Evolutionary conservation across 805 yeast genomes (phyloP).

Genomic region (Starmerella apicola): DNA sequence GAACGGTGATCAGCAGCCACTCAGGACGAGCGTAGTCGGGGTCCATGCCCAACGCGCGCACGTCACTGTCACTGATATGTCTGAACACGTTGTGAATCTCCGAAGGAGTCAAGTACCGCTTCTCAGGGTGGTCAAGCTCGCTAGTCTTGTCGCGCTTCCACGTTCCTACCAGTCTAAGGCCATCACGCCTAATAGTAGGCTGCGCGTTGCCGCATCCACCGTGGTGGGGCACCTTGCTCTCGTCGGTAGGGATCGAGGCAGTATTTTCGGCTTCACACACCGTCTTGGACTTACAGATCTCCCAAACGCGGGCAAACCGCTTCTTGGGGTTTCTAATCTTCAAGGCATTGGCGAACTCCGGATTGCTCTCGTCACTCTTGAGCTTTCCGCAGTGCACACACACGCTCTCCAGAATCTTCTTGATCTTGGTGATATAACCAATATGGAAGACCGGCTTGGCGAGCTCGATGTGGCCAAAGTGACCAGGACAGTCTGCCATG

Average conservation of each 20-base stretch:
- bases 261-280: slow-evolving; percentile 77
- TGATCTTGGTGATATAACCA: slow-evolving; percentile 80
- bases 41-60: slow-evolving; percentile 71
- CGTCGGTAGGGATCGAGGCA: slow-evolving; percentile 29
- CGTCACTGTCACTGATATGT: slow-evolving; percentile 78
- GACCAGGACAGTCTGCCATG: slow-evolving; percentile 99
- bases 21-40: slow-evolving; percentile 97
- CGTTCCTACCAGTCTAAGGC: slow-evolving; percentile 92
- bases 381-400: slow-evolving; percentile 99
- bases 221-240: slow-evolving; percentile 43
- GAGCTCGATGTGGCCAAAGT: slow-evolving; percentile 95
- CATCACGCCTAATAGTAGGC: slow-evolving; percentile 92
- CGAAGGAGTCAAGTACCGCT: slow-evolving; percentile 71
- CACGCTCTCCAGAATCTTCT: slow-evolving; percentile 89
- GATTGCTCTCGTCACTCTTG: slow-evolving; percentile 70
- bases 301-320: slow-evolving; percentile 95
- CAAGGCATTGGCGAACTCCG: slow-evolving; percentile 75
- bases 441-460: slow-evolving; percentile 98
- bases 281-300: slow-evolving; percentile 79
- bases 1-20: slow-evolving; percentile 94
- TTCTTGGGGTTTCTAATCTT: slow-evolving; percentile 87
- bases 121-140: slow-evolving; percentile 82
- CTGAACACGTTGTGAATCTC: slow-evolving; percentile 86
- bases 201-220: slow-evolving; percentile 98
- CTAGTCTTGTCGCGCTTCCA: slow-evolving; percentile 86